Conservation (phyloP, 768 basidiomycete species). For the Lentinula boryana region DNA sequence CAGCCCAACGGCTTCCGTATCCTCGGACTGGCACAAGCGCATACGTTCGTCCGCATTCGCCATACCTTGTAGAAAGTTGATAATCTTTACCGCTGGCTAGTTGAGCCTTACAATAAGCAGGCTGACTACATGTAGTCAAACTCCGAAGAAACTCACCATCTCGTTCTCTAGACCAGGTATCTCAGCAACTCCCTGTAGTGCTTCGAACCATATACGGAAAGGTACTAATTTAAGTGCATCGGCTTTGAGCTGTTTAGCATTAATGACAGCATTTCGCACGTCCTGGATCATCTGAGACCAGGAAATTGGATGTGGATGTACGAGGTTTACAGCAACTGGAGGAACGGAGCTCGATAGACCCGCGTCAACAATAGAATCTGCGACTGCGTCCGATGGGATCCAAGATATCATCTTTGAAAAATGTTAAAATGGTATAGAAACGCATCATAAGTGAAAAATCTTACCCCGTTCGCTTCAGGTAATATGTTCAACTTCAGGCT, state of each 20-base stretch:
- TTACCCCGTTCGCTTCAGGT: conserved; percentile 25
- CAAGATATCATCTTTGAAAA: conserved; percentile 29
- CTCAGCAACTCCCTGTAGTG: conserved; percentile 16
- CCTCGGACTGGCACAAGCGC: neutral
- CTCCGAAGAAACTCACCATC: neutral
- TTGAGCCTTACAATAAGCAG: neutral
- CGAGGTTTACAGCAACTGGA: conserved; percentile 25
- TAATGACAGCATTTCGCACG: conserved; percentile 15
- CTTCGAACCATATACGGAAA: conserved; percentile 26
- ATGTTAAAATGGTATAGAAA: neutral
- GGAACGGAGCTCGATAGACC: conserved; percentile 13
- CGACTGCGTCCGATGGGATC: conserved; percentile 35
- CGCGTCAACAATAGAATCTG: conserved; percentile 23
- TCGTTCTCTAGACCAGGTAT: neutral
- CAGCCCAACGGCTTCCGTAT: conserved; percentile 1
- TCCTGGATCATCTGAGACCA: conserved; percentile 24
- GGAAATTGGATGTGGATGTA: conserved; percentile 28
- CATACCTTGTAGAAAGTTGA: conserved; percentile 25
- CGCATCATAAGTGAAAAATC: conserved; percentile 5
- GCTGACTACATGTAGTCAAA: neutral
- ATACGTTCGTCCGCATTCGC: conserved; percentile 12
- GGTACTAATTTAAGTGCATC: conserved; percentile 23
- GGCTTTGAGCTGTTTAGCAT: conserved; percentile 1
- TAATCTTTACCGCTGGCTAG: conserved; percentile 28
- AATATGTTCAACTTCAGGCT: conserved; percentile 22